A percentile compares a stretch with the other conserved stretches of the same genome.
Evolutionary conservation across 2,329 filamentous ascomycete species (phyloP).

Genomic region (Hymenoscyphus linearis): DNA sequence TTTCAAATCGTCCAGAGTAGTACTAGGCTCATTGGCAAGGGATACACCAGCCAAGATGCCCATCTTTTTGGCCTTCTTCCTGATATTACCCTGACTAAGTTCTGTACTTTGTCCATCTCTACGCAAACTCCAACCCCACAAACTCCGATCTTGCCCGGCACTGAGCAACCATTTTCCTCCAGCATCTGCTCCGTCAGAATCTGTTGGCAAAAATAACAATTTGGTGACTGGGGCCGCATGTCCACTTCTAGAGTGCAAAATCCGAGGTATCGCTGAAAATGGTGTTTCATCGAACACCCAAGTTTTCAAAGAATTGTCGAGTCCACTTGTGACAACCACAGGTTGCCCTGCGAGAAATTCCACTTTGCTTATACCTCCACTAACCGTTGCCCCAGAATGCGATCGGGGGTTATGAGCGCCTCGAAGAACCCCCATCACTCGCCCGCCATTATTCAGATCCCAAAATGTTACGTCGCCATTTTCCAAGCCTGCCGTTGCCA

Average conservation of each 20-base stretch:
- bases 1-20: slow-evolving; percentile 70
- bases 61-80: slow-evolving; percentile 83
- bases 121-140: slow-evolving; percentile 95
- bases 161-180: slow-evolving; percentile 93
- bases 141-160: slow-evolving; percentile 79
- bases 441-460: slow-evolving; percentile 87
- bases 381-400: slow-evolving; percentile 45
- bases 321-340: slow-evolving; percentile 81
- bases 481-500: slow-evolving; percentile 78
- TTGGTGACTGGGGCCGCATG: slow-evolving; percentile 82
- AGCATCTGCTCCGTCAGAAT: slow-evolving; percentile 83
- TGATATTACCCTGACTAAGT: slow-evolving; percentile 83
- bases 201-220: slow-evolving; percentile 78
- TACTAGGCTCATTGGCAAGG: slow-evolving; percentile 54
- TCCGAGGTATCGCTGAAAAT: slow-evolving; percentile 79
- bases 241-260: slow-evolving; percentile 79
- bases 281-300: slow-evolving; percentile 96
- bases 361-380: slow-evolving; percentile 77
- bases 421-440: slow-evolving; percentile 79
- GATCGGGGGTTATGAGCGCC: slow-evolving; percentile 78
- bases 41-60: slow-evolving; percentile 60
- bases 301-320: slow-evolving; percentile 89
- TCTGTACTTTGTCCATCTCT: slow-evolving; percentile 92
- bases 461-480: slow-evolving; percentile 91
- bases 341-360: slow-evolving; percentile 89